A percentile compares a stretch with the other conserved stretches of the same genome.
These are phyloP conservation scores for Coprinopsis cinerea DNA, from an alignment of 768 basidiomycete genomes.

Conservation along the genomic window DNA sequence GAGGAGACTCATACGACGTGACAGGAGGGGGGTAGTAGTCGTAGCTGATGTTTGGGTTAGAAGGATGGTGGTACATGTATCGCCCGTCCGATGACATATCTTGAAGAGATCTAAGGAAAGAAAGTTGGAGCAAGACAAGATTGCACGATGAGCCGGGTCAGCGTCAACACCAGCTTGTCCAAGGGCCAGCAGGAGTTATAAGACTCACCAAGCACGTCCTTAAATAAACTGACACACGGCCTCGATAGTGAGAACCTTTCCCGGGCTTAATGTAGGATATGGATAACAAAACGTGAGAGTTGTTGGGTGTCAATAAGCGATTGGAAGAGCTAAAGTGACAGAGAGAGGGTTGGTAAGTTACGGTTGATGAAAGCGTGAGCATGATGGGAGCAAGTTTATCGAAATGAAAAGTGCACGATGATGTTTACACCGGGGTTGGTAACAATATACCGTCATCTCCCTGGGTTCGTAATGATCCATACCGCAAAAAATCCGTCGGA, in stretches of 20 bases:
- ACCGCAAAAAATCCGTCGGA: background rate
- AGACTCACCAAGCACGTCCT: background rate
- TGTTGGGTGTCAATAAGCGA: constrained; percentile 9
- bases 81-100: constrained; percentile 46
- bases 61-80: constrained; percentile 50
- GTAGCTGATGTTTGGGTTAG: constrained; percentile 38
- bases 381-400: background rate
- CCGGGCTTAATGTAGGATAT: constrained; percentile 3
- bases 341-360: constrained; percentile 11
- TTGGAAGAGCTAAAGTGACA: constrained; percentile 16
- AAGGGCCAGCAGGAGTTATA: too few species aligned
- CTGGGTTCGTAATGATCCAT: background rate
- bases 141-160: background rate
- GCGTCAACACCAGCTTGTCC: too few species aligned
- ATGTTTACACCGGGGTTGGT: background rate
- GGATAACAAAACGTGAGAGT: constrained; percentile 1
- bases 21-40: constrained; percentile 30
- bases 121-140: background rate
- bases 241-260: background rate
- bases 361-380: constrained; percentile 4
- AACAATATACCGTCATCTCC: background rate
- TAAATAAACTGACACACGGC: background rate
- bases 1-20: constrained; percentile 28
- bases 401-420: constrained; percentile 3
- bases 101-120: background rate